Percentiles rank a stretch among this genome's conserved stretches.
These are phyloP conservation scores for Microbotryum scabiosae DNA, from an alignment of 1,284 basidiomycete genomes.

Conservation along the genomic window DNA sequence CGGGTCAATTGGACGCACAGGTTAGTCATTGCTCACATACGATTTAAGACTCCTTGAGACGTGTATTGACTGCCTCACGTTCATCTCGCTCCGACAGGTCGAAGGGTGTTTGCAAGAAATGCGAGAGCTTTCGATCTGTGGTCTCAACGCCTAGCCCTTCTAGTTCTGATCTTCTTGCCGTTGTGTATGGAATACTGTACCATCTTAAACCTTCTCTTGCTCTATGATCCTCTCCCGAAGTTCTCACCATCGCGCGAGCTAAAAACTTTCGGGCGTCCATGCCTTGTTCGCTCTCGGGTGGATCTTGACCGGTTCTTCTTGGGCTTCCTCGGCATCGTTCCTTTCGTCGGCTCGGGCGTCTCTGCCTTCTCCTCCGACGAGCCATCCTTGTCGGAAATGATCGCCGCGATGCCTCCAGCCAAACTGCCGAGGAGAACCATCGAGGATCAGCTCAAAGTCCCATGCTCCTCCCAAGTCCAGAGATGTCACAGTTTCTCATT, in stretches of 20 bases:
- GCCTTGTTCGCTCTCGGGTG: not conserved
- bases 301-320: not conserved
- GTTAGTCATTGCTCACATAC: conserved; percentile 41
- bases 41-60: not conserved
- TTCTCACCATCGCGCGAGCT: not conserved
- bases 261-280: not conserved
- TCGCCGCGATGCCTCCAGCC: too few species aligned
- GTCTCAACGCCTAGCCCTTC: conserved; percentile 27
- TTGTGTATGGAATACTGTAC: not conserved
- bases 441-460: too few species aligned
- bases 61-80: not conserved
- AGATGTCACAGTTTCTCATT: too few species aligned
- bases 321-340: not conserved
- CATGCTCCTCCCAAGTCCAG: too few species aligned
- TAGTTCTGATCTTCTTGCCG: not conserved
- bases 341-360: not conserved
- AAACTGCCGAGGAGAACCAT: too few species aligned
- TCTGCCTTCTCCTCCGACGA: not conserved
- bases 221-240: too few species aligned
- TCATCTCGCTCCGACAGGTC: conserved; percentile 46
- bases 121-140: conserved; percentile 77
- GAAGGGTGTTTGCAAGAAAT: conserved; percentile 92
- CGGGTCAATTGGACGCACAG: conserved; percentile 89
- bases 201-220: not conserved
- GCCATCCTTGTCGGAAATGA: not conserved